phyloP scores from a whole-genome alignment of 805 yeast genomes.

The Kodamaea sagamina region DNA sequence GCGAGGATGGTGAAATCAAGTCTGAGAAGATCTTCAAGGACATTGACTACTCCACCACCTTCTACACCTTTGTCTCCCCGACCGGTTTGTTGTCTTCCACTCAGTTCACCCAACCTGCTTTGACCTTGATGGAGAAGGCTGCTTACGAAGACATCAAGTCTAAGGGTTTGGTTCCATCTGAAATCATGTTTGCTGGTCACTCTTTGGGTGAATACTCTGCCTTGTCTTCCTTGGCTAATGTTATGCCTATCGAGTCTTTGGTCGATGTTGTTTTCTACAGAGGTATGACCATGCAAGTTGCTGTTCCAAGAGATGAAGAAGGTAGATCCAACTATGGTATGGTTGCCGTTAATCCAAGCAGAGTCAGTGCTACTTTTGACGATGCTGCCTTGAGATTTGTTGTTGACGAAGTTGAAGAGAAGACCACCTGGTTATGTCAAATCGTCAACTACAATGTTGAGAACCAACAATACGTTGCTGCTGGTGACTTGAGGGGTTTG shows the following conservation, averaged over 20 bases:
- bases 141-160: conserved; percentile 96
- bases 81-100: conserved; percentile 96
- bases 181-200: conserved; percentile 97
- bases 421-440: conserved; percentile 93
- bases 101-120: conserved; percentile 98
- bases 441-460: conserved; percentile 98
- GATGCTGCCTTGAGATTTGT: conserved; percentile 95
- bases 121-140: conserved; percentile 99
- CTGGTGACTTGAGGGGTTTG: conserved; percentile 96
- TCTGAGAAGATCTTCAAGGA: conserved; percentile 95
- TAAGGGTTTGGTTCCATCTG: conserved; percentile 92
- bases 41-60: conserved; percentile 76
- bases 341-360: conserved; percentile 97
- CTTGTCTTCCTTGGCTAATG: conserved; percentile 93
- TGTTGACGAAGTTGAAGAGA: conserved; percentile 79
- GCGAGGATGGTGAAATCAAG: conserved; percentile 75
- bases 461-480: conserved; percentile 97
- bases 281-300: conserved; percentile 99
- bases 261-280: conserved; percentile 98
- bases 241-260: conserved; percentile 96
- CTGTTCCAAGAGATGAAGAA: conserved; percentile 92
- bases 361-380: conserved; percentile 83
- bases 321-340: conserved; percentile 99
- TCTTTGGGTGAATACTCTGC: conserved; percentile 99
- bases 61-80: conserved; percentile 87